Conservation (phyloP, 1,284 basidiomycete genomes). For the Microbotryum violaceum region DNA sequence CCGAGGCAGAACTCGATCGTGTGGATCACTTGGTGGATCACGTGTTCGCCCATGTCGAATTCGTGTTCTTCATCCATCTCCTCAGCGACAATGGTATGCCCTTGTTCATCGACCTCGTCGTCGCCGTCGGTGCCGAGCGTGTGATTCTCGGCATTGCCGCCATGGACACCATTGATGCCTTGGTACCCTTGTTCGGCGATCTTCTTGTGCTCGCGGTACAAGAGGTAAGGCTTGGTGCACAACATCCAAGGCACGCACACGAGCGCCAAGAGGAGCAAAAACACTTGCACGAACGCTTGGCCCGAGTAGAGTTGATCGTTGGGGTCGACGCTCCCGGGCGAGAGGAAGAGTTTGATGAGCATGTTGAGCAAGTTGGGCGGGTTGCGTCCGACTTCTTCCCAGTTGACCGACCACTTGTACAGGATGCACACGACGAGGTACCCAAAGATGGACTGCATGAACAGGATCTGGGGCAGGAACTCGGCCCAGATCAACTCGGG, state of each 20-base stretch:
- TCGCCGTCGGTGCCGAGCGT: constrained; percentile 61
- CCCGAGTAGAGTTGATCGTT: constrained; percentile 72
- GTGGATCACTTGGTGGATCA: constrained; percentile 91
- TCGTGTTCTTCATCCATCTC: constrained; percentile 34
- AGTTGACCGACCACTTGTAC: constrained; percentile 95
- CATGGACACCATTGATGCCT: constrained; percentile 44
- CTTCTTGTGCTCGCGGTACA: constrained; percentile 83
- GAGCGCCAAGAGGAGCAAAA: constrained; percentile 70
- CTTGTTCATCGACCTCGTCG: constrained; percentile 54
- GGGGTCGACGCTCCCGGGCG: constrained; percentile 68
- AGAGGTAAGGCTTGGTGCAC: constrained; percentile 83
- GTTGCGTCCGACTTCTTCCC: constrained; percentile 58
- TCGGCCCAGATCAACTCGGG: constrained; percentile 79
- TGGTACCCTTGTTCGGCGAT: constrained; percentile 77
- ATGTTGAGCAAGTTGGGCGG: constrained; percentile 92
- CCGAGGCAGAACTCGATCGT: constrained; percentile 98
- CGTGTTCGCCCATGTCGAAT: constrained; percentile 83
- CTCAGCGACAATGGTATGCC: constrained; percentile 37
- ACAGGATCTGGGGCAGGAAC: constrained; percentile 94
- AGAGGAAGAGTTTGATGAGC: constrained; percentile 90
- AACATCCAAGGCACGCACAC: constrained; percentile 96
- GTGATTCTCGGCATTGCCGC: constrained; percentile 52
- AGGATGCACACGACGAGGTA: constrained; percentile 92
- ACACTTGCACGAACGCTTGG: constrained; percentile 75
- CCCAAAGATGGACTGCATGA: constrained; percentile 94